Conservation (phyloP, 2,329 filamentous ascomycete genomes). For the Penicillium sp. region DNA sequence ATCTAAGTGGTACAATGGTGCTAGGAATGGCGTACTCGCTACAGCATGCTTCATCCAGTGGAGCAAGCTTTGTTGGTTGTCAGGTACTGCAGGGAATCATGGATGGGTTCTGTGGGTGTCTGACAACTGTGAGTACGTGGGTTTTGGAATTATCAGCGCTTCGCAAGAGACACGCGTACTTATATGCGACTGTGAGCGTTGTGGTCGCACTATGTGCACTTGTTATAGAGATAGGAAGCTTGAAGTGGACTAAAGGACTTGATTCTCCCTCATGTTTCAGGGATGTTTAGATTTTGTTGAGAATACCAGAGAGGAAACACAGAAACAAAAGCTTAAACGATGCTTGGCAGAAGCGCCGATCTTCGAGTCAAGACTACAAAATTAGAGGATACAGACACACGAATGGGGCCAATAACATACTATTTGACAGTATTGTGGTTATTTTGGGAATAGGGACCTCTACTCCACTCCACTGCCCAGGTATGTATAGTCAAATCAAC, state of each 20-base stretch:
- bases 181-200: conserved; percentile 48
- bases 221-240: conserved; percentile 72
- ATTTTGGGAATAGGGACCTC: background rate
- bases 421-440: background rate
- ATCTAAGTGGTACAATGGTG: conserved; percentile 70
- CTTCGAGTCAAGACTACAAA: background rate
- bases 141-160: conserved; percentile 57
- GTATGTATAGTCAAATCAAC: background rate
- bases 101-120: conserved; percentile 65
- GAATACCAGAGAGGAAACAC: no score
- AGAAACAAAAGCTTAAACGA: background rate
- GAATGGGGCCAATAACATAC: background rate
- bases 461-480: background rate
- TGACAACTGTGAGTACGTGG: conserved; percentile 67
- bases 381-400: background rate
- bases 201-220: conserved; percentile 41
- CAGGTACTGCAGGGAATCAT: conserved; percentile 64
- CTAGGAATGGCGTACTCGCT: conserved; percentile 75
- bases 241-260: conserved; percentile 68
- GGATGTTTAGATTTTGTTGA: background rate
- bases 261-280: conserved; percentile 15
- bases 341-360: background rate
- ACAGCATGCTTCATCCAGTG: conserved; percentile 57
- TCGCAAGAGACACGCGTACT: conserved; percentile 59
- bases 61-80: conserved; percentile 58